Conservation (phyloP, 1,139 yeast genomes). For the Torulaspora globosa region DNA sequence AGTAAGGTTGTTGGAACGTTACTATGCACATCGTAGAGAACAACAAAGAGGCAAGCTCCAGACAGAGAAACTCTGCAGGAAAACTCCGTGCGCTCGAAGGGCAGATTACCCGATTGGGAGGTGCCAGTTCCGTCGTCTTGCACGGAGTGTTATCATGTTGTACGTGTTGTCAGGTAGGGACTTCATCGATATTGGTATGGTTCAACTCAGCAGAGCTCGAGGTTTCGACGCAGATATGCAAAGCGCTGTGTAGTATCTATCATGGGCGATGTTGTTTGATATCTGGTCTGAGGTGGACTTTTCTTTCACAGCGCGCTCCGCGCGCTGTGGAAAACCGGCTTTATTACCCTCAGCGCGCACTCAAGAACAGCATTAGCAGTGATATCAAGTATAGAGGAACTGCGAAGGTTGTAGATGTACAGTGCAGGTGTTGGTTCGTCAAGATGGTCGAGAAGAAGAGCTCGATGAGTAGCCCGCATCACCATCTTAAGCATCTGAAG, state of each 20-base stretch:
- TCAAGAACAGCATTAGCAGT: too few relatives aligned
- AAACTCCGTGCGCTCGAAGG: not conserved
- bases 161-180: not conserved
- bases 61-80: not conserved
- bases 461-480: slow-evolving; percentile 19
- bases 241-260: not conserved
- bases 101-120: not conserved
- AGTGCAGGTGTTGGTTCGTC: not conserved
- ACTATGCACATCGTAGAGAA: not conserved
- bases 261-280: not conserved
- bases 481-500: slow-evolving; percentile 27
- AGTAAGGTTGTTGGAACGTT: too few relatives aligned
- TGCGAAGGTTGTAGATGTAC: too few relatives aligned
- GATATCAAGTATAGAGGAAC: too few relatives aligned
- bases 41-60: not conserved
- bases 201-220: not conserved
- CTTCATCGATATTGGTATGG: not conserved
- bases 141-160: not conserved
- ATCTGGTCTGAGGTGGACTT: not conserved
- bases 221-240: not conserved
- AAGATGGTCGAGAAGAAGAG: slow-evolving; percentile 20
- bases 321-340: too few relatives aligned
- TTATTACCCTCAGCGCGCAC: too few relatives aligned
- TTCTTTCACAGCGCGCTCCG: too few relatives aligned
- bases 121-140: too few relatives aligned